A percentile compares a stretch with the other conserved stretches of the same genome.
Evolutionary conservation across 1,284 basidiomycete species (phyloP).

Genomic region (Cryptococcus sp.): DNA sequence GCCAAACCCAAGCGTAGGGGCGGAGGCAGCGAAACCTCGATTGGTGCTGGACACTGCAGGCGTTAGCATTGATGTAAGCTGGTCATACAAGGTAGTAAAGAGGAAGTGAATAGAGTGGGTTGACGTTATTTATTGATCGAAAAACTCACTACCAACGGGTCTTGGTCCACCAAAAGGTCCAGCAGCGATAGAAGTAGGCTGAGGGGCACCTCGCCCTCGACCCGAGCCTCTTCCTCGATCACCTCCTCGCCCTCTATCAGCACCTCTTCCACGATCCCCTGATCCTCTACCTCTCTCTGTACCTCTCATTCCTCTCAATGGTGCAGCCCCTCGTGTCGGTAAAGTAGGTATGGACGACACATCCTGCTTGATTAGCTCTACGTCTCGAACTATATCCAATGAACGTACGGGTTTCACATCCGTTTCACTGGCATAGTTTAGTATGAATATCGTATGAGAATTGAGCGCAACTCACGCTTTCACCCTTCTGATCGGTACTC

Average conservation of each 20-base stretch:
- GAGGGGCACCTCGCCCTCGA: constrained; percentile 26
- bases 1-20: constrained; percentile 32
- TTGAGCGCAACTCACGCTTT: constrained; percentile 15
- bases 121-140: background rate
- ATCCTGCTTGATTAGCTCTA: too few species aligned
- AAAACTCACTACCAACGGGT: constrained; percentile 13
- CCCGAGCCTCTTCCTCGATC: constrained; percentile 12
- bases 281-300: constrained; percentile 9
- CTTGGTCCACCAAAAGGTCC: constrained; percentile 50
- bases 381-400: too few species aligned
- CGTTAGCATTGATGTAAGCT: too few species aligned
- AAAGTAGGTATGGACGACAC: background rate
- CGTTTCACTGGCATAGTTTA: constrained; percentile 12
- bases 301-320: background rate
- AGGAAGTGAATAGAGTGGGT: too few species aligned
- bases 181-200: constrained; percentile 28
- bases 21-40: background rate
- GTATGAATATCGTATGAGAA: background rate
- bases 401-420: constrained; percentile 6
- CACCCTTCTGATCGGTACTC: constrained; percentile 35
- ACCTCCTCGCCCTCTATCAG: constrained; percentile 2
- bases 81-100: too few species aligned
- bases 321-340: constrained; percentile 2
- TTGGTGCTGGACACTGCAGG: too few species aligned
- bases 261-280: constrained; percentile 19